Conservation (phyloP, 2,329 filamentous ascomycete genomes). For the Blastomyces emzantsi region DNA sequence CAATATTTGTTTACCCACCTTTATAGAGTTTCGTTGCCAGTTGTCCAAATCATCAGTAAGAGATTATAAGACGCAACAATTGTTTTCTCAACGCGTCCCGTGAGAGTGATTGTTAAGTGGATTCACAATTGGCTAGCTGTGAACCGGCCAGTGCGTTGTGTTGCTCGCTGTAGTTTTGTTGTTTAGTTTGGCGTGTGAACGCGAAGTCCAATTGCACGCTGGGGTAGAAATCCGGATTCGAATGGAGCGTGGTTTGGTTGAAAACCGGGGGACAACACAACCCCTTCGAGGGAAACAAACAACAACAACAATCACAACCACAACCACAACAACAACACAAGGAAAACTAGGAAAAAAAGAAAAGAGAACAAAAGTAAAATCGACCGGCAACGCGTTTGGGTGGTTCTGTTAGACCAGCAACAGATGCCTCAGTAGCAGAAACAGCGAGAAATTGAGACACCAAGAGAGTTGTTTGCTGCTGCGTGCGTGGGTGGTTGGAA, state of each 20-base stretch:
- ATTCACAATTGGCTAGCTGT: not conserved
- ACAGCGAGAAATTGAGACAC: not conserved
- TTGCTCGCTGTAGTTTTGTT: not conserved
- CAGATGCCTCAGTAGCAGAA: not conserved
- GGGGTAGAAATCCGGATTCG: not conserved
- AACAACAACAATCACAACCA: too few species aligned
- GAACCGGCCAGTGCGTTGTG: not conserved
- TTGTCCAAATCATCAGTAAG: constrained; percentile 2
- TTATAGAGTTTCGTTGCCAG: not conserved
- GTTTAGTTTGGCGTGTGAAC: not conserved
- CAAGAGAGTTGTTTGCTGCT: constrained; percentile 1
- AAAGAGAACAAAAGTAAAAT: not conserved
- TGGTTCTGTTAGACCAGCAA: constrained; percentile 6
- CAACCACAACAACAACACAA: not conserved
- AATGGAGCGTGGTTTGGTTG: not conserved
- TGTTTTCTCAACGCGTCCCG: not conserved
- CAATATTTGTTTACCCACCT: not conserved
- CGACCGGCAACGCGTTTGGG: constrained; percentile 2
- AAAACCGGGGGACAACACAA: not conserved
- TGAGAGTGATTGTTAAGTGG: not conserved
- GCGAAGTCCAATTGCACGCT: not conserved
- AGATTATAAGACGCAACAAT: not conserved
- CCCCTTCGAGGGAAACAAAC: not conserved
- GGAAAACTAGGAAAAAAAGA: not conserved
- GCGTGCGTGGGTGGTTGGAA: not conserved